Base-by-base conservation (phyloP, 164 flowering plant genomes). In the Vitis labrusca region DNA sequence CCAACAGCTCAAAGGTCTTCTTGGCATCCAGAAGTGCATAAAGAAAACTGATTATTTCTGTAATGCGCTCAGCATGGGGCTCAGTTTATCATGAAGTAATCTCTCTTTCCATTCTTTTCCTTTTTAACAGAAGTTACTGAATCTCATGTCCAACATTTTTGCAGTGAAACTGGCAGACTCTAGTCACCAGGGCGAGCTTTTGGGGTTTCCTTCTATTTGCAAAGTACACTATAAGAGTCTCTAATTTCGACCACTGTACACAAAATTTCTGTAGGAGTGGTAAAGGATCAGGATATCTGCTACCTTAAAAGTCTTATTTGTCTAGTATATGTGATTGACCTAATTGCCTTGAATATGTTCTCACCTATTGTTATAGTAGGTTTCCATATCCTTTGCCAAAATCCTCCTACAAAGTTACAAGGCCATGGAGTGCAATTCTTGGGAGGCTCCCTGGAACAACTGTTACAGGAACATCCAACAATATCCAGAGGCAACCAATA, bases 141-240 rank as follows among this genome's bases (percentile, higher is more conserved):
- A 16, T n/a, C 14, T 51, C 47, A 29, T 9, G 7, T 60, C 27
- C 58, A 53, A 54, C 60, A 27, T 67, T 23, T 23, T 82, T 86
- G 80, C 90, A 95, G 99, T 93, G 98, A 98, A 93, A 93, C 79
- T 89, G 94, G 99, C 92, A 86, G 83, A 93, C 98, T 5, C 86
- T 95, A 71, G 55, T 90, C 60, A 91, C 91, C 9, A 96, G 92
- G 71, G 80, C 80, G 19, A 17, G 64, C 14, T 95, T 95, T 76
- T 74, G 91, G 64, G 73, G 71, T 55, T 91, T 95, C 84, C 94
- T 95, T 71, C 84, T 90, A 13, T 11, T 74, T 32, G 86, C 97
- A 5, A 95, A 90, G 65, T 81, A 77, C 74, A 82, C 91, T 52
- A 97, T 93, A 87, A 93, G 97, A 29, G 12, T 15, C 66, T 56